phyloP scores from a whole-genome alignment of 2,329 filamentous ascomycete species.

The Pseudogymnoascus sp. region DNA sequence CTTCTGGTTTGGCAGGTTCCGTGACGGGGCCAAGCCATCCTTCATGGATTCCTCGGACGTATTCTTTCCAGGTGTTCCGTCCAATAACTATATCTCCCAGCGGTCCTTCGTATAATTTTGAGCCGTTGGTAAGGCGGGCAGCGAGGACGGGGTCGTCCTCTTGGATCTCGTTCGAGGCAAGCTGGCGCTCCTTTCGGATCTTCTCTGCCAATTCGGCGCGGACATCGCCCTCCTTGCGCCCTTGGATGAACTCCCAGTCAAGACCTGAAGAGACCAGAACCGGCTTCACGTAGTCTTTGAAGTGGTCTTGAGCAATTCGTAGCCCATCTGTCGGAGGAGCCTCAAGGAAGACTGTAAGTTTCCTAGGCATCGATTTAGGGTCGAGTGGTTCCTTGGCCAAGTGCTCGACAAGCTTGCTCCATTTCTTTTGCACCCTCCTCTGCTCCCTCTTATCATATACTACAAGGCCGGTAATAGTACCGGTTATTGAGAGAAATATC shows the following conservation, averaged over 20 bases:
- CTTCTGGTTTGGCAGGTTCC: constrained; percentile 41
- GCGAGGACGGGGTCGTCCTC: constrained; percentile 55
- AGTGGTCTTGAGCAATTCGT: constrained; percentile 83
- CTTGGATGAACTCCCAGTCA: constrained; percentile 95
- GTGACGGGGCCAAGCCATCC: constrained; percentile 88
- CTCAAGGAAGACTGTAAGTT: constrained; percentile 77
- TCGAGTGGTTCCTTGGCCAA: constrained; percentile 70
- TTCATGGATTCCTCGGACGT: constrained; percentile 85
- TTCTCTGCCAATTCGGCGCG: constrained; percentile 79
- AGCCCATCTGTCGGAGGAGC: constrained; percentile 83
- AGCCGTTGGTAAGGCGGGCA: constrained; percentile 57
- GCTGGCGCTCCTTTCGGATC: constrained; percentile 63
- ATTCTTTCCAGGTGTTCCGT: constrained; percentile 94
- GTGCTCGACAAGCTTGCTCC: constrained; percentile 78
- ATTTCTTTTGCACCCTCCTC: constrained; percentile 75
- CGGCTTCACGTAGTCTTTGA: constrained; percentile 92
- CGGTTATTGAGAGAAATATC: constrained; percentile 80
- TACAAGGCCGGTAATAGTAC: constrained; percentile 70
- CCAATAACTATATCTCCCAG: constrained; percentile 85
- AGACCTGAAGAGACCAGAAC: constrained; percentile 81
- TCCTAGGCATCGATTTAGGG: constrained; percentile 68
- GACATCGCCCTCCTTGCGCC: constrained; percentile 85
- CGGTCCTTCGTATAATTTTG: constrained; percentile 64
- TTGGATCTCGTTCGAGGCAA: constrained; percentile 27
- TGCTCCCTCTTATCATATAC: constrained; percentile 92